These are phyloP conservation scores for Apiotrichum siamense DNA, from an alignment of 1,284 basidiomycete species.

Conservation along the genomic window DNA sequence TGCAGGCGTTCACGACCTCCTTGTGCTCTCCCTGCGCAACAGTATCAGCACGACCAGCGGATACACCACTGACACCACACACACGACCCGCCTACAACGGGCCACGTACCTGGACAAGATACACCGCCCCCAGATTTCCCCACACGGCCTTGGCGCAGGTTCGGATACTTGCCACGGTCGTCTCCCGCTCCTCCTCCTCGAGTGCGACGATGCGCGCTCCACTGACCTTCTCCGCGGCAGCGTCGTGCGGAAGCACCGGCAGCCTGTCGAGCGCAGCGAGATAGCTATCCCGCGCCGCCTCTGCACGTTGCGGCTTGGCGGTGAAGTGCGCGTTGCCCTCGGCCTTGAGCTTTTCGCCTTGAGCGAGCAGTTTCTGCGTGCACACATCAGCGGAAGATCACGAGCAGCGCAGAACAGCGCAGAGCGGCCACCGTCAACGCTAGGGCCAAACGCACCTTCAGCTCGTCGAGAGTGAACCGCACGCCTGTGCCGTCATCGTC, in stretches of 20 bases:
- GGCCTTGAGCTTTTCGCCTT: constrained; percentile 25
- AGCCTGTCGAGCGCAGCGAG: constrained; percentile 27
- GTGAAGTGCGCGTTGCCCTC: constrained; percentile 39
- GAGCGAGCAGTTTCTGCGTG: constrained; percentile 24
- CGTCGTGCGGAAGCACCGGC: constrained; percentile 4
- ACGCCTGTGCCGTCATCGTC: constrained; percentile 11
- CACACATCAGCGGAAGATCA: too few relatives aligned
- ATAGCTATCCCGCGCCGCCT: constrained; percentile 30
- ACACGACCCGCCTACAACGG: too few relatives aligned
- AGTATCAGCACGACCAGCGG: too few relatives aligned
- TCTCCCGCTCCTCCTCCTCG: constrained; percentile 18
- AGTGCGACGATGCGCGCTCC: neutral
- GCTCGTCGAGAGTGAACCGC: constrained; percentile 21
- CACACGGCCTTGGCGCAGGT: constrained; percentile 36
- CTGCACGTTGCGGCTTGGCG: constrained; percentile 23
- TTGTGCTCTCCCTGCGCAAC: constrained; percentile 51
- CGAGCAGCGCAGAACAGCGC: neutral
- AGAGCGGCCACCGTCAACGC: neutral
- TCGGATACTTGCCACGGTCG: constrained; percentile 23
- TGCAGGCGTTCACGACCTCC: constrained; percentile 47
- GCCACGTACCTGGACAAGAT: constrained; percentile 28
- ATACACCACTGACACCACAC: too few relatives aligned
- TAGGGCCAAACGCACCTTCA: constrained; percentile 29
- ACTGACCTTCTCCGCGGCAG: neutral
- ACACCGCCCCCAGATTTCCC: constrained; percentile 42